These are phyloP conservation scores for Takakia lepidozioides DNA, from an alignment of 225 moss, liverwort and hornwort species.

Conservation along the genomic window DNA sequence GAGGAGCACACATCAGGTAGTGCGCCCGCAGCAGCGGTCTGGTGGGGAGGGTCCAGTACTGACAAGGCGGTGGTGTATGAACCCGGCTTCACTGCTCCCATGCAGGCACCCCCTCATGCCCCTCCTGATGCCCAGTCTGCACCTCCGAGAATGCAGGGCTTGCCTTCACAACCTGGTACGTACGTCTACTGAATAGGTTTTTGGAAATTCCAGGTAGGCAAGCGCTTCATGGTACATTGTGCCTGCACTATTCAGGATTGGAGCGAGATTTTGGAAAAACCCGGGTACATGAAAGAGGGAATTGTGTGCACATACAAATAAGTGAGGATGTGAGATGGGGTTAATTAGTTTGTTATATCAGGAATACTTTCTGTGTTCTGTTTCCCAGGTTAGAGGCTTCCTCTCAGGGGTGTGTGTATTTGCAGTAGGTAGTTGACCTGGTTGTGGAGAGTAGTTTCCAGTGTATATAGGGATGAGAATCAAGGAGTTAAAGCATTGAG, in stretches of 20 bases:
- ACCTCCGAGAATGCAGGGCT: slow-evolving; percentile 60
- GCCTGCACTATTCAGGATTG: not conserved
- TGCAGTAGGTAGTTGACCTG: no score
- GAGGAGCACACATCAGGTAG: slow-evolving; percentile 34
- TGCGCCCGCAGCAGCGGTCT: slow-evolving; percentile 22
- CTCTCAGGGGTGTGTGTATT: no score
- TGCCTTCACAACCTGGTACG: slow-evolving; percentile 51
- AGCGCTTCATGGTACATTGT: not conserved
- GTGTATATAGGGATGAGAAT: no score
- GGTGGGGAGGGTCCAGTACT: slow-evolving; percentile 16
- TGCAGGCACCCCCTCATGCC: slow-evolving; percentile 47
- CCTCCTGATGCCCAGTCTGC: slow-evolving; percentile 42
- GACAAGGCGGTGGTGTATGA: slow-evolving; percentile 29
- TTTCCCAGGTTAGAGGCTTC: no score
- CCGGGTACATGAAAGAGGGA: no score
- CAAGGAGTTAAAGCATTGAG: no score
- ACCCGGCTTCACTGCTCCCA: slow-evolving; percentile 26
- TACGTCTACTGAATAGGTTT: slow-evolving; percentile 1
- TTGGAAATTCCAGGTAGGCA: not conserved
- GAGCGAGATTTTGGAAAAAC: not conserved
- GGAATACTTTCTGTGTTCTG: no score
- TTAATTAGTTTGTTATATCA: no score
- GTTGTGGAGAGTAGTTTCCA: no score
- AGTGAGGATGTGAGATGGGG: no score
- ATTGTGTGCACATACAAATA: no score